Base-by-base conservation (phyloP, 768 basidiomycete genomes). In the Termitomyces sp. region DNA sequence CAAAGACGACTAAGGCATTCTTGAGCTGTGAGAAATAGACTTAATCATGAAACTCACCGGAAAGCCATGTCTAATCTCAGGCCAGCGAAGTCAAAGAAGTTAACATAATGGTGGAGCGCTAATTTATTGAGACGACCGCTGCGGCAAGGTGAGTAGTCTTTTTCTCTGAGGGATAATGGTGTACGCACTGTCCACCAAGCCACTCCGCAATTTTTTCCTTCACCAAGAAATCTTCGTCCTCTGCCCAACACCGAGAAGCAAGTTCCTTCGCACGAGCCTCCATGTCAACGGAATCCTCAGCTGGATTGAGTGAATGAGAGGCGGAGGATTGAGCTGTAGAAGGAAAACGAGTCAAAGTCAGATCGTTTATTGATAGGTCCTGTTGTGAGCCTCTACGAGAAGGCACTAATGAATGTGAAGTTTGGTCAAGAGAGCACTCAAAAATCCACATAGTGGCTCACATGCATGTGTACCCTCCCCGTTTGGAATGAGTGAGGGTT, bases 151-250 rank as follows among this genome's bases (percentile, higher is more conserved):
- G 32, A 67, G 58, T 36, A 47, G 53, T 3, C 57, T 44, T 45
- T 32, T 18, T 22, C 30, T 22, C 20, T 44, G 16, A 53, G 39
- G 61, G 47, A n/a, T 33, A 34, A 42, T 40, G 12, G 43, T 34
- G 27, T 20, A 88, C 95, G 76, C 64, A 98, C 95, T 82, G 75
- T 69, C 93, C 89, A 65, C 97, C 97, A 40, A 99, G 79, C 88
- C 93, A 99, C 71, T 97, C 94, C 1, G 96, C 95, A 65, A 98
- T 93, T 76, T 95, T 96, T 66, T 95, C 94, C 67, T 87, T 87
- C 14, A 84, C 78, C 65, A 95, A 70, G 68, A 95, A 95, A 16
- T 80, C 80, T 63, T 89, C 89, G 65, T 98, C 93, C 64, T 95
- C 93, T 33, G 83, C 81, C 83, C 91, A 93, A 71, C 91, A 95